Base-by-base conservation (phyloP, 2,329 filamentous ascomycete genomes). In the Dothideomycetes sp. region DNA sequence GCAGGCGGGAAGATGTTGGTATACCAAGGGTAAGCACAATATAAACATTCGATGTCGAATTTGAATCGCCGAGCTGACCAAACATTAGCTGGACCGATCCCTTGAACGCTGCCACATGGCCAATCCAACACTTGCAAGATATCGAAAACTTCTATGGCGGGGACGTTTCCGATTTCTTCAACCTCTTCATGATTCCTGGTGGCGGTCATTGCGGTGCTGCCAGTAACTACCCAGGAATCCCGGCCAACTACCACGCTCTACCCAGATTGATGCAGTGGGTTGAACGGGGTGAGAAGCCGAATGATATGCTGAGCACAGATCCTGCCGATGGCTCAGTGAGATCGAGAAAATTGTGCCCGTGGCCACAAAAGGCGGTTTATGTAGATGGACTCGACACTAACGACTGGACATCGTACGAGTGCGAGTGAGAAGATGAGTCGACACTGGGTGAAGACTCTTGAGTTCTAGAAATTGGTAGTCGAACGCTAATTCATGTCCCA, bases 151-250 rank as follows among this genome's bases (percentile, higher is more conserved):
- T 46, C 17, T 51, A 50, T 5, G 43, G 39, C 8, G 50, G 43
- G 2, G 48, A 57, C 13, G 45, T 61, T 17, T 45, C 49, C 5
- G 56, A 60, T 18, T 64, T 57, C 42, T 55, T 60, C 36, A 48
- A 53, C 4, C 39, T 64, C 3, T 64, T 60, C 39, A 8, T 13
- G 12, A 32, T 17, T 29, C 4, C 18, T 17, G 38, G 51, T 8
- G 59, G 60, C 27, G 61, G 62, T 1, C 63, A 66, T 47, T 63
- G 60, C 41, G 58, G 59, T n/a, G 45, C 56, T 16, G 55, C 56
- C 4, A 27, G 48, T 7, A 45, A 47, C 4, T 63, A 61, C 48
- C 55, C 58, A 3, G 46, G 49, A 13, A 56, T 56, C 17, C 60
- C 59, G 4, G 53, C 48, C 1, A 55, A 49, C 5, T 63, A 62